These are phyloP conservation scores for Papiliotrema laurentii DNA, from an alignment of 1,284 basidiomycete species.

Conservation along the genomic window DNA sequence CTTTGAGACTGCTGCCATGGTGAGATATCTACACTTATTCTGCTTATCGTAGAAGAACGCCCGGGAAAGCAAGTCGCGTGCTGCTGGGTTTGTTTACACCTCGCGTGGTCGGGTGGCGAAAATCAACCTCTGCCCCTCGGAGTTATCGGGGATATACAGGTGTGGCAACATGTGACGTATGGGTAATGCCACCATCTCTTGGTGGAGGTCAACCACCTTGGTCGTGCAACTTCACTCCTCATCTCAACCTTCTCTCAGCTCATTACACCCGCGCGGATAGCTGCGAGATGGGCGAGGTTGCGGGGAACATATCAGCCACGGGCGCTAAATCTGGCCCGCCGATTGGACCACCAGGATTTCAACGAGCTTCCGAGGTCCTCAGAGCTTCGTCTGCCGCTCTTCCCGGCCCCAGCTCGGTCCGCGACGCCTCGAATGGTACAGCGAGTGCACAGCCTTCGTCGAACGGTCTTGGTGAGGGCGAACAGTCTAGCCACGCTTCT, in stretches of 20 bases:
- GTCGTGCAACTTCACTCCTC: neutral
- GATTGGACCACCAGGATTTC: slow-evolving; percentile 12
- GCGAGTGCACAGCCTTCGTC: no score
- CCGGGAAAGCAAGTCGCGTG: neutral
- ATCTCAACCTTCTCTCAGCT: neutral
- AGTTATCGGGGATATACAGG: no score
- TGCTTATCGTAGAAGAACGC: neutral
- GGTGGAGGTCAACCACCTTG: neutral
- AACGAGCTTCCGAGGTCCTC: slow-evolving; percentile 18
- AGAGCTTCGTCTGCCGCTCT: slow-evolving; percentile 3
- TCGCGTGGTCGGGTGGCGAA: neutral
- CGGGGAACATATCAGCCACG: neutral
- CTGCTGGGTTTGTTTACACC: neutral
- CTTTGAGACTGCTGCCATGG: neutral
- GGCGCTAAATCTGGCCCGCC: neutral
- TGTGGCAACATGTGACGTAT: no score
- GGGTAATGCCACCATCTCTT: no score
- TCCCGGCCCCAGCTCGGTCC: slow-evolving; percentile 7
- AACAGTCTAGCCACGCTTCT: neutral
- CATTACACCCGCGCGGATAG: neutral
- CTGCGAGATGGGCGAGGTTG: neutral
- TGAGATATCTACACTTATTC: neutral
- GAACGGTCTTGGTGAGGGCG: neutral
- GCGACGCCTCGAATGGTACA: slow-evolving; percentile 11
- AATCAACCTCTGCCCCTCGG: no score